Evolutionary conservation across 495 filamentous ascomycete genomes (phyloP).

Genomic region (Lasiosphaeria miniovina): DNA sequence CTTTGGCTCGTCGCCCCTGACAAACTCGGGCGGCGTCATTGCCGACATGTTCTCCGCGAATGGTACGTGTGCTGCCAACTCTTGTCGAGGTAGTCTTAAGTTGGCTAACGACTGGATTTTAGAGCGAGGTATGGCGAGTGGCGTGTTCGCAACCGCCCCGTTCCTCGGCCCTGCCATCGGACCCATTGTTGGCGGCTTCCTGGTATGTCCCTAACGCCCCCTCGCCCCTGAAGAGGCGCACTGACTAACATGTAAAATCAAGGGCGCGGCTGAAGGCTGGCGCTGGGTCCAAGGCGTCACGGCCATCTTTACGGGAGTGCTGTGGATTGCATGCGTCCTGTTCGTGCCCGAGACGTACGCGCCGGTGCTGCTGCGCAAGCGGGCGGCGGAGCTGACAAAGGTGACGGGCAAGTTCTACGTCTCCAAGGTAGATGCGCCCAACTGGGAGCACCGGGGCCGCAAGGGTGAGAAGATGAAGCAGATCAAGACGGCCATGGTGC

Average conservation of each 20-base stretch:
- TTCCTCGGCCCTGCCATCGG: slow-evolving; percentile 68
- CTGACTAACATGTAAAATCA: not conserved
- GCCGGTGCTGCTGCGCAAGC: slow-evolving; percentile 63
- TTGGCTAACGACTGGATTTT: slow-evolving; percentile 16
- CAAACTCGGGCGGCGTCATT: slow-evolving; percentile 72
- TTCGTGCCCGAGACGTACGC: slow-evolving; percentile 83
- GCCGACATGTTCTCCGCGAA: slow-evolving; percentile 66
- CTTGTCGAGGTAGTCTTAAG: too few species aligned
- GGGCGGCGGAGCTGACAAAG: slow-evolving; percentile 63
- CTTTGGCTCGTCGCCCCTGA: slow-evolving; percentile 72
- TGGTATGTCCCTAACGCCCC: slow-evolving; percentile 31
- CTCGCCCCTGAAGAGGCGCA: too few species aligned
- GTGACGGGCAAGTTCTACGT: slow-evolving; percentile 63
- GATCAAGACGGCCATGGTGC: slow-evolving; percentile 49
- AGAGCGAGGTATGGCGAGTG: slow-evolving; percentile 62
- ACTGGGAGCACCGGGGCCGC: slow-evolving; percentile 43
- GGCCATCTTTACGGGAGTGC: slow-evolving; percentile 65
- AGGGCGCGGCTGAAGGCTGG: slow-evolving; percentile 49
- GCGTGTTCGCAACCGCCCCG: slow-evolving; percentile 63
- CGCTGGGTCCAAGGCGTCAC: slow-evolving; percentile 64
- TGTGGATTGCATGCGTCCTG: slow-evolving; percentile 60
- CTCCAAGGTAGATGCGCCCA: slow-evolving; percentile 56
- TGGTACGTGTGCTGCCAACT: slow-evolving; percentile 12
- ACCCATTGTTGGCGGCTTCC: slow-evolving; percentile 57
- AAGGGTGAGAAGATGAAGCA: slow-evolving; percentile 30